Base-by-base conservation (phyloP, 73 alveolate species). In the Blepharisma stoltei region DNA sequence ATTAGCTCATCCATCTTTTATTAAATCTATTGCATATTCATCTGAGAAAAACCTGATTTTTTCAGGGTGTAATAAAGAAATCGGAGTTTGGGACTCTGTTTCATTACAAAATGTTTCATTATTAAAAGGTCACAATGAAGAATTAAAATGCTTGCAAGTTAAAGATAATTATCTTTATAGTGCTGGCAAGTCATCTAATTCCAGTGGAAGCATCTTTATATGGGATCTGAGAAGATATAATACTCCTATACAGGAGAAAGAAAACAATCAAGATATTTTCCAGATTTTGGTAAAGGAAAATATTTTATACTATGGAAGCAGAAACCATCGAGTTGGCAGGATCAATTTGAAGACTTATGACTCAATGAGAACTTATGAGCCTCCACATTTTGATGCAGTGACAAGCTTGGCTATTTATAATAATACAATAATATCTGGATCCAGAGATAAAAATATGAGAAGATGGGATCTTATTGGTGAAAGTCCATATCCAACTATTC, bases 41-140 rank as follows among this genome's bases (percentile, higher is more conserved):
- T 70, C 70, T 5, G 89, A 75, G 45, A 68, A 78, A 65, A 84
- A 76, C 20, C 70, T 83, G 4, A 69, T 84, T 8, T 78, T 83
- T 46, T 45, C 91, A 5, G 89, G 89, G n/a, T 25, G 79, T 38
- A 92, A 83, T 9, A 88, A 83, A 55, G 60, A 38, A 6, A 81
- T 88, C 11, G 20, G 54, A 75, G 67, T 88, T 1, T 88, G 90
- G 89, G 95, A 88, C 77, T 44, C 86, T 73, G 54, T 73, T n/a
- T 70, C 91, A 7, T 53, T 88, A 32, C 78, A 83, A 27, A 23
- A 53, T 11, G 81, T 77, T 6, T 82, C 73, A 14, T 27, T 75
- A 7, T 70, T 86, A 6, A 81, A 82, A 78, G 94, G 88, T 2
- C 94, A 86, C 66, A 86, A 54, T 65, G 94, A 83, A 38, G 94